Percentiles rank a stretch among this genome's conserved stretches.
Conservation (phyloP, 2,329 filamentous ascomycete species). For the Cladosporium phlei region DNA sequence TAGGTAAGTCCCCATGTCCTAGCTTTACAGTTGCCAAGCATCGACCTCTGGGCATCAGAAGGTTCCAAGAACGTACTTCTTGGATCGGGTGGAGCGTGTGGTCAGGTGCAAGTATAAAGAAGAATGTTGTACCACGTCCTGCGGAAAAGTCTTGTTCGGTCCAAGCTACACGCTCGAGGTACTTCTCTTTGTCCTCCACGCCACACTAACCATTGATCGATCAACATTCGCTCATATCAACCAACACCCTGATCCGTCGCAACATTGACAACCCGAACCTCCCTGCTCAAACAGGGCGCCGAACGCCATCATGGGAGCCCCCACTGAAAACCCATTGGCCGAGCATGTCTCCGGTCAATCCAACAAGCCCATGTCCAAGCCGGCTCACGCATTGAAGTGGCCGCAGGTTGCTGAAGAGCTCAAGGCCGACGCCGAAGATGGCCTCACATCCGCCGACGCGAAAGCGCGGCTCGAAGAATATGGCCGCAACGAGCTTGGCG, state of each 20-base stretch:
- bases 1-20: conserved; percentile 9
- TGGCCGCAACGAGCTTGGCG: conserved; percentile 66
- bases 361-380: conserved; percentile 53
- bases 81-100: conserved; percentile 9
- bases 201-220: conserved; percentile 7
- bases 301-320: conserved; percentile 5
- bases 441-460: conserved; percentile 59
- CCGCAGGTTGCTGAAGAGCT: conserved; percentile 53
- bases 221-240: neutral
- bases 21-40: conserved; percentile 12
- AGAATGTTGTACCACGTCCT: conserved; percentile 6
- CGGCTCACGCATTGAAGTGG: conserved; percentile 59
- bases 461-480: conserved; percentile 54
- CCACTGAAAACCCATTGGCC: conserved; percentile 4
- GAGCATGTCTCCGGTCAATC: conserved; percentile 35
- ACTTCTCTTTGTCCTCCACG: neutral
- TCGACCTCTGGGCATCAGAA: conserved; percentile 9
- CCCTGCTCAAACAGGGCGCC: conserved; percentile 8
- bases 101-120: conserved; percentile 14
- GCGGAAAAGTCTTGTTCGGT: conserved; percentile 11
- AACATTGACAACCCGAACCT: conserved; percentile 7
- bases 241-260: conserved; percentile 1
- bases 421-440: conserved; percentile 61
- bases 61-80: conserved; percentile 13
- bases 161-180: conserved; percentile 8